These are phyloP conservation scores for Plasmopara viticola DNA, from an alignment of 352 stramenopile species.

Conservation along the genomic window DNA sequence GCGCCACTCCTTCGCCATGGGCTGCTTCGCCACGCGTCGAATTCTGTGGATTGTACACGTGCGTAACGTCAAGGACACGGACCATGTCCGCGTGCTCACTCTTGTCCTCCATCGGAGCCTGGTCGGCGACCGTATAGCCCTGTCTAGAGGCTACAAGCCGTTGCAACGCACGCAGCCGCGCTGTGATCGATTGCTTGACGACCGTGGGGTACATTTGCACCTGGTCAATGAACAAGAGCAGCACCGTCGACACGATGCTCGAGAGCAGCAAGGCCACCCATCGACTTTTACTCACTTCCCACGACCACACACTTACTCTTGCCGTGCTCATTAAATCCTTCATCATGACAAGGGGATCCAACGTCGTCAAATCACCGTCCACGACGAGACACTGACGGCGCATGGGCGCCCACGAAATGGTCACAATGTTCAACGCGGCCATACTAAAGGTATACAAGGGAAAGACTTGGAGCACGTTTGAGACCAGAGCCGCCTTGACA, in stretches of 20 bases:
- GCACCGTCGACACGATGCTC: constrained; percentile 38
- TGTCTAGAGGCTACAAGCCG: constrained; percentile 12
- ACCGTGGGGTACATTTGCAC: constrained; percentile 70
- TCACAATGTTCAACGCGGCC: constrained; percentile 44
- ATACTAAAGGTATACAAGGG: constrained; percentile 57
- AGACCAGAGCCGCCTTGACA: constrained; percentile 28
- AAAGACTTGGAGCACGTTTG: constrained; percentile 47
- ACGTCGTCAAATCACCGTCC: constrained; percentile 6
- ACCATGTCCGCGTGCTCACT: constrained; percentile 34
- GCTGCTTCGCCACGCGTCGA: constrained; percentile 6
- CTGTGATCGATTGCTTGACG: constrained; percentile 28
- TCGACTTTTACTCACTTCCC: constrained; percentile 38
- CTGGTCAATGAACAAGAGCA: constrained; percentile 55
- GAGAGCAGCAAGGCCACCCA: constrained; percentile 37
- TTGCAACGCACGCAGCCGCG: constrained; percentile 16
- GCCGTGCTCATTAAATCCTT: constrained; percentile 1
- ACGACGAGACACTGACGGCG: constrained; percentile 37
- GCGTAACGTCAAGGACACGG: constrained; percentile 40
- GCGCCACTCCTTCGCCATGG: constrained; percentile 12
- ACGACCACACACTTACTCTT: constrained; percentile 38
- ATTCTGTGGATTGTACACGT: constrained; percentile 51
- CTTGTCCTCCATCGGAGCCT: constrained; percentile 24
- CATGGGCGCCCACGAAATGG: constrained; percentile 35
- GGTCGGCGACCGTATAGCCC: constrained; percentile 24
- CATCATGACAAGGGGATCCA: constrained; percentile 18